Conservation (phyloP, 148 eudicot genomes). For the Arctostaphylos glauca region DNA sequence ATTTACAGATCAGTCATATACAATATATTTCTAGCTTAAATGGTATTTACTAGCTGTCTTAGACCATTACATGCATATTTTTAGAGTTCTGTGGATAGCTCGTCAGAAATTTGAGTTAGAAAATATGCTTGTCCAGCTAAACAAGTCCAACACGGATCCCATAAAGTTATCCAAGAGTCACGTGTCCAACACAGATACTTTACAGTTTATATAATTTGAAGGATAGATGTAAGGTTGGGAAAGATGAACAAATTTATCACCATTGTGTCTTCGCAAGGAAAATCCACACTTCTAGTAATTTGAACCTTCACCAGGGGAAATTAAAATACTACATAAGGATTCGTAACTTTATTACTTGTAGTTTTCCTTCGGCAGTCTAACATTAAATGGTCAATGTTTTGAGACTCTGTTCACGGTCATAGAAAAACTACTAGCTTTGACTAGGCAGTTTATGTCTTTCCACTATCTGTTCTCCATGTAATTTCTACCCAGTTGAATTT, state of each 20-base stretch:
- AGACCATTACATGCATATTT: no score
- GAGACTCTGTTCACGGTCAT: neutral
- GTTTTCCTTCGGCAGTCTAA: neutral
- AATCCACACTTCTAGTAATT: neutral
- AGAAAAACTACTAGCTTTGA: neutral
- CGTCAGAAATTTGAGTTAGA: no score
- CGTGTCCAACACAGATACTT: no score
- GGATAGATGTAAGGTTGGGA: neutral
- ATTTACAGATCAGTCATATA: no score
- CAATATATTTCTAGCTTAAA: no score
- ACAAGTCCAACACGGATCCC: no score
- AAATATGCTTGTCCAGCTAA: no score
- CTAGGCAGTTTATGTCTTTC: neutral
- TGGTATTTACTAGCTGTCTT: no score
- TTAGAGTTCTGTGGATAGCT: no score
- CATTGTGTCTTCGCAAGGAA: neutral
- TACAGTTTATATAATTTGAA: no score
- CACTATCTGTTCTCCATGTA: neutral
- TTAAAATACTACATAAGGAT: neutral
- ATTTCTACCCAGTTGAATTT: neutral
- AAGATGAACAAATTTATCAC: neutral
- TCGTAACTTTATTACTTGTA: neutral
- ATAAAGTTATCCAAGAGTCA: no score
- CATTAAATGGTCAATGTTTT: neutral
- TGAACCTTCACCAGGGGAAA: neutral